phyloP scores from a whole-genome alignment of 768 basidiomycete genomes.

The Suillus sp. region DNA sequence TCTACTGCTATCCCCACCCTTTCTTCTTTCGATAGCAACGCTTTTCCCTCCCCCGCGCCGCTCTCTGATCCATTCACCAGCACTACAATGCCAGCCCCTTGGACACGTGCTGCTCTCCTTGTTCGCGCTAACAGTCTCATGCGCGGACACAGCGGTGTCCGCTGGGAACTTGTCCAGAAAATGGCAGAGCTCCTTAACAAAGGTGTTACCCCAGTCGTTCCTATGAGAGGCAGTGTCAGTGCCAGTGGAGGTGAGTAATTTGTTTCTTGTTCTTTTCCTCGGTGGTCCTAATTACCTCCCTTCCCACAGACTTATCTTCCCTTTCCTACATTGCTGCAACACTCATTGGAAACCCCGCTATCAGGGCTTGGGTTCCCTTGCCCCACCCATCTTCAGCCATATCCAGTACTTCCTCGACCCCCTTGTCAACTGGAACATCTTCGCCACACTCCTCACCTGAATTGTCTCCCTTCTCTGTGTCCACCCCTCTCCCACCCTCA shows the following conservation, averaged over 20 bases:
- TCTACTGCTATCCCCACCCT: constrained; percentile 14
- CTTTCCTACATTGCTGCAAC: constrained; percentile 84
- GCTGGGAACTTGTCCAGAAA: constrained; percentile 77
- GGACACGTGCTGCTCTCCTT: constrained; percentile 87
- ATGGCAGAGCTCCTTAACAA: constrained; percentile 73
- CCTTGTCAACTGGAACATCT: constrained; percentile 2
- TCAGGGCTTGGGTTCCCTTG: constrained; percentile 64
- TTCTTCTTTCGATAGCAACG: background rate
- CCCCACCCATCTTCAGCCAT: constrained; percentile 14
- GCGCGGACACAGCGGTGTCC: constrained; percentile 85
- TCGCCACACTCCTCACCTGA: constrained; percentile 1
- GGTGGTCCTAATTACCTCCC: constrained; percentile 15
- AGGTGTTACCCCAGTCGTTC: constrained; percentile 78
- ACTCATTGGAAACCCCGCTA: constrained; percentile 77
- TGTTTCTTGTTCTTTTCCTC: background rate
- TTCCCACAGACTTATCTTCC: constrained; percentile 63
- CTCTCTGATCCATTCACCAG: constrained; percentile 69
- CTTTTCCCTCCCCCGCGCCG: constrained; percentile 44
- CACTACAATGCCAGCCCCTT: constrained; percentile 80
- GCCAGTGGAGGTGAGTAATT: constrained; percentile 68
- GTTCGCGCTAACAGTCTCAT: constrained; percentile 89
- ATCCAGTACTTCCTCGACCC: constrained; percentile 4
- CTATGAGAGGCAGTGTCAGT: constrained; percentile 81
- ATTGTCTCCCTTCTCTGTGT: constrained; percentile 29
- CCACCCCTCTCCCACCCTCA: constrained; percentile 46